Evolutionary conservation across 345 rosid genomes (phyloP).

Genomic region (Turnera subulata): DNA sequence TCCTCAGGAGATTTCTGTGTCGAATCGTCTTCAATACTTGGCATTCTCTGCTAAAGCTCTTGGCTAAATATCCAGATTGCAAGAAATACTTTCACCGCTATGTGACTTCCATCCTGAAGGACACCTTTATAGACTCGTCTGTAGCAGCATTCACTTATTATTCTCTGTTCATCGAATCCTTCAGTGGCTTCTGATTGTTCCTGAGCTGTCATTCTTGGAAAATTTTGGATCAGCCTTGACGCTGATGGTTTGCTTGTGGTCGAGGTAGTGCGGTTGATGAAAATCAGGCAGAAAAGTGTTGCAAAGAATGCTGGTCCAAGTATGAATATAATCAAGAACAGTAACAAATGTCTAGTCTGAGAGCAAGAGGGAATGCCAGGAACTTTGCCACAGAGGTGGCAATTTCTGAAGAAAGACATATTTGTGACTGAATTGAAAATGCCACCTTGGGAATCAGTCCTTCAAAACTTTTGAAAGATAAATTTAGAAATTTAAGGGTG

Average conservation of each 20-base stretch:
- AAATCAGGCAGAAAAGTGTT: conserved; percentile 30
- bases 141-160: conserved; percentile 44
- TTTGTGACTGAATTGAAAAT: conserved; percentile 33
- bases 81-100: conserved; percentile 48
- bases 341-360: conserved; percentile 25
- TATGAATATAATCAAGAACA: conserved; percentile 29
- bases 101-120: conserved; percentile 39
- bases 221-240: conserved; percentile 30
- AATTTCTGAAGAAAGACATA: conserved; percentile 41
- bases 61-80: conserved; percentile 45
- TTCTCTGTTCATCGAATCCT: conserved; percentile 40
- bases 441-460: conserved; percentile 48
- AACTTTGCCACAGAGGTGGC: conserved; percentile 33
- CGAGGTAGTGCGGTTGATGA: conserved; percentile 24
- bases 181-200: conserved; percentile 45
- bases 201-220: conserved; percentile 49
- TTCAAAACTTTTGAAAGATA: conserved; percentile 43
- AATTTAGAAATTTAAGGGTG: conserved; percentile 41
- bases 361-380: conserved; percentile 28
- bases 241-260: conserved; percentile 15
- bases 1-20: conserved; percentile 52
- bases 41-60: conserved; percentile 58
- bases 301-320: conserved; percentile 23
- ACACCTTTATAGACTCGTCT: conserved; percentile 48
- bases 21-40: conserved; percentile 53